Base-by-base conservation (phyloP, 2,329 filamentous ascomycete species). In the Cordyceps militaris region DNA sequence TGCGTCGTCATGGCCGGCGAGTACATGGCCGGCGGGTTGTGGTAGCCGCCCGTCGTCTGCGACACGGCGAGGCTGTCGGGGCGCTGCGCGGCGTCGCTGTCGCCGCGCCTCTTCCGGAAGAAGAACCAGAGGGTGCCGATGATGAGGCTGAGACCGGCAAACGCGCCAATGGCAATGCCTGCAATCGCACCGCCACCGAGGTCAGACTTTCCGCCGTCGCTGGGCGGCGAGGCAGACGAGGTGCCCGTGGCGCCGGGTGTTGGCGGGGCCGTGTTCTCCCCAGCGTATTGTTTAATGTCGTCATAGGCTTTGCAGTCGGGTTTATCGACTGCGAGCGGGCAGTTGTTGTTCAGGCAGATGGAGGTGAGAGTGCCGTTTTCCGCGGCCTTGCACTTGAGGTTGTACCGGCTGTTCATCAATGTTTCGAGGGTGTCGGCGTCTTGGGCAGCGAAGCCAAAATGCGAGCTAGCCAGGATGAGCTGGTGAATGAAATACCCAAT, bases 401-500 rank as follows among this genome's bases (percentile, higher is more conserved):
- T 70, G 61, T 68, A 70, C 44, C 61, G 57, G 11, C 53, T 55
- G 43, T 70, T 69, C 64, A 70, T 64, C 9, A 34, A 44, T 8
- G 46, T 61, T 21, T 52, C 53, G 1, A 69, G 58, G 5, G 64
- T 64, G 14, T 60, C 16, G 2, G 61, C 62, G 51, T 70, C 68
- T 30, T 62, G 30, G 1, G 63, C 60, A 3, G 66, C 66, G 59
- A 70, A 69, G 34, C 67, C 67, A 44, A 60, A 67, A n/a, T 63
- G 61, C 28, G 56, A 58, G 44, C 62, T 64, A 8, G 67, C 59
- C 9, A 59, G 26, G 3, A 62, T 65, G 40, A 70, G 61, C 44
- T 70, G 67, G 9, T 66, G 57, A 54, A 70, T 68, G 57, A 70
- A 70, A 48, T 70, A 66, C 6, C 63, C 66, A 8, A 69, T 58